Conservation (phyloP, 73 alveolate species). For the Tetrahymena elliotti region DNA sequence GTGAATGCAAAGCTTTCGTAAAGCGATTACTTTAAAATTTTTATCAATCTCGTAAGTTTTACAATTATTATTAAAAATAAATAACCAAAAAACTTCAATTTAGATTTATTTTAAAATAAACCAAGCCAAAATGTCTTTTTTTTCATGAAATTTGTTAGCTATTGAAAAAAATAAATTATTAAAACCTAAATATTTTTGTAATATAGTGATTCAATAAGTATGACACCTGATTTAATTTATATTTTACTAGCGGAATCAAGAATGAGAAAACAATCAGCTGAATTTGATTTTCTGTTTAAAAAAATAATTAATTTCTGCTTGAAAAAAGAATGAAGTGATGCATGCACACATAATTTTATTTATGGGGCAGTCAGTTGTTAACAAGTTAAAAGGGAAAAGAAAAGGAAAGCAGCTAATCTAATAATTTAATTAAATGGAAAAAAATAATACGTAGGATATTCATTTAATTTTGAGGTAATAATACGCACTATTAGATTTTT, state of each 20-base stretch:
- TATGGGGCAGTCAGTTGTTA: neutral
- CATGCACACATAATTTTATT: neutral
- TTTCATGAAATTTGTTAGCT: too few relatives aligned
- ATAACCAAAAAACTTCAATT: too few relatives aligned
- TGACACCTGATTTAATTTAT: neutral
- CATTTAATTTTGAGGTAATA: neutral
- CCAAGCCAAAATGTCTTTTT: too few relatives aligned
- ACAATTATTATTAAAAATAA: too few relatives aligned
- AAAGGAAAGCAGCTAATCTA: neutral
- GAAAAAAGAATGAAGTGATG: neutral
- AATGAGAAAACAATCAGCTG: neutral
- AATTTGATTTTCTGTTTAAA: neutral
- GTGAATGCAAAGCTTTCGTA: neutral
- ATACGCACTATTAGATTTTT: neutral
- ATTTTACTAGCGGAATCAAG: too few relatives aligned
- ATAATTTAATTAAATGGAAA: neutral
- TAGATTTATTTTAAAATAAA: too few relatives aligned
- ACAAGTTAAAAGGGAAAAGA: neutral
- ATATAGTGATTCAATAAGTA: neutral
- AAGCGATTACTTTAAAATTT: neutral
- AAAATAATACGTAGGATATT: neutral
- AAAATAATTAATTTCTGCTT: neutral
- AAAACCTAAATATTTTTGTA: too few relatives aligned
- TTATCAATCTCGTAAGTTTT: neutral
- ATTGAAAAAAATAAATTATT: too few relatives aligned